Conservation (phyloP, 2,329 filamentous ascomycete species). For the Mycocentrospora acerina region DNA sequence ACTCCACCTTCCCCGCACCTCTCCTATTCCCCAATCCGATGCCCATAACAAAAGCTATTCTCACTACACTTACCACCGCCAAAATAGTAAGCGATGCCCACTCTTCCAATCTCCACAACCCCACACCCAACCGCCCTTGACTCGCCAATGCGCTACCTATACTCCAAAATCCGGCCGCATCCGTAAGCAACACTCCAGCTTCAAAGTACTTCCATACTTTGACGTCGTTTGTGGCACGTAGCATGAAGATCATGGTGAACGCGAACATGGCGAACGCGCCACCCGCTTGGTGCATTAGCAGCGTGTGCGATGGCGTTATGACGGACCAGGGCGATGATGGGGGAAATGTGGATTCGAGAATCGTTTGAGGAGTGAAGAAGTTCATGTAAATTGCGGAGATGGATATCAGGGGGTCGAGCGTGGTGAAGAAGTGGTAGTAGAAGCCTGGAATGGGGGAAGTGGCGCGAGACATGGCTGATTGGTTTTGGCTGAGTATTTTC, state of each 20-base stretch:
- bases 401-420: constrained; percentile 7
- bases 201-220: constrained; percentile 7
- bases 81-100: not conserved
- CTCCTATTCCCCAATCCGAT: not conserved
- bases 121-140: constrained; percentile 3
- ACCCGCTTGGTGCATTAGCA: constrained; percentile 7
- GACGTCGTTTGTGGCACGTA: constrained; percentile 5
- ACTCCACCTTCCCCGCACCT: not conserved
- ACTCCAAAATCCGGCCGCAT: constrained; percentile 5
- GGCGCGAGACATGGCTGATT: constrained; percentile 1
- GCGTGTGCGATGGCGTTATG: constrained; percentile 6
- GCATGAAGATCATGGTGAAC: constrained; percentile 4
- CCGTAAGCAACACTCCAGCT: constrained; percentile 3
- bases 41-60: constrained; percentile 3
- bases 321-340: not conserved
- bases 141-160: constrained; percentile 4
- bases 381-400: constrained; percentile 1
- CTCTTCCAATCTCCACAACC: constrained; percentile 4
- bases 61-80: constrained; percentile 1
- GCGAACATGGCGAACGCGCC: constrained; percentile 4
- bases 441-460: constrained; percentile 1
- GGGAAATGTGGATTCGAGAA: constrained; percentile 4
- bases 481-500: not conserved
- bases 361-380: constrained; percentile 2
- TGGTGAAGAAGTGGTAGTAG: constrained; percentile 7